Evolutionary conservation across 495 filamentous ascomycete species (phyloP).

Genomic region (Penicillium paxilli): DNA sequence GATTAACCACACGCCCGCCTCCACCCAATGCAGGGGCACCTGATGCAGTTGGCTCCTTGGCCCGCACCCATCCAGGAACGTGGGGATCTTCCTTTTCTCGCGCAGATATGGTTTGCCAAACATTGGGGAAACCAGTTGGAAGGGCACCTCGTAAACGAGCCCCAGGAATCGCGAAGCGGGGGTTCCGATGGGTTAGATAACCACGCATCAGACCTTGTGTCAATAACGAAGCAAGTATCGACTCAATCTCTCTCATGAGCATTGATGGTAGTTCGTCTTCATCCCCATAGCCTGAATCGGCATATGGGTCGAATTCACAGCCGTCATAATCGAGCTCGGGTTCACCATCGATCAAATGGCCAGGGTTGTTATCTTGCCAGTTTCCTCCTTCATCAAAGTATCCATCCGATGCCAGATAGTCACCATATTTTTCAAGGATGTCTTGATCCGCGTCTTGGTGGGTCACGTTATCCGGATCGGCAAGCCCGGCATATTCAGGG

Average conservation of each 20-base stretch:
- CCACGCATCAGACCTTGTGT: conserved; percentile 84
- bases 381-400: conserved; percentile 38
- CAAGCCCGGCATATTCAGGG: conserved; percentile 31
- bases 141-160: conserved; percentile 63
- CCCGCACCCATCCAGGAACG: conserved; percentile 60
- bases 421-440: conserved; percentile 31
- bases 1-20: conserved; percentile 52
- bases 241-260: conserved; percentile 70
- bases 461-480: conserved; percentile 3
- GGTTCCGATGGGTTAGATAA: conserved; percentile 75
- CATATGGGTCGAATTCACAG: conserved; percentile 43
- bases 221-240: conserved; percentile 71
- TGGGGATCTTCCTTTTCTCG: conserved; percentile 39
- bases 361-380: conserved; percentile 26
- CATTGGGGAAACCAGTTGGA: conserved; percentile 61
- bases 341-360: conserved; percentile 36
- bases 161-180: conserved; percentile 79
- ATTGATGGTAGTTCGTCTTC: conserved; percentile 41
- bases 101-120: conserved; percentile 56
- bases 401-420: conserved; percentile 37
- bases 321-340: conserved; percentile 46
- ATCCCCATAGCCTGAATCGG: conserved; percentile 8
- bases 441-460: conserved; percentile 13
- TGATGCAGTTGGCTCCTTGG: conserved; percentile 20
- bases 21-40: conserved; percentile 19